Evolutionary conservation across 345 rosid species (phyloP).

Genomic region (Eucalyptus tenuipes): DNA sequence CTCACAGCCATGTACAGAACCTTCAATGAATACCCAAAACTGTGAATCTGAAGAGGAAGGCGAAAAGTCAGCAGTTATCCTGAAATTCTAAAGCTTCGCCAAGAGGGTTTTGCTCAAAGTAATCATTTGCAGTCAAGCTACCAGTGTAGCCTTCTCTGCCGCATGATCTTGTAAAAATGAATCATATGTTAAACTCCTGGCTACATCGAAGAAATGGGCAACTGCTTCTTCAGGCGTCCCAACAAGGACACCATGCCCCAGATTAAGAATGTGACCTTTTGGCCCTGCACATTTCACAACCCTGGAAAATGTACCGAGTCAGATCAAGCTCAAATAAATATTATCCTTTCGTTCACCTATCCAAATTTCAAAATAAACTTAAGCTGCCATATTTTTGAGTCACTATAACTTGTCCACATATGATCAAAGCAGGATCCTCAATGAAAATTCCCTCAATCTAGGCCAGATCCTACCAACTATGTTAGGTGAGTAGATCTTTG

Average conservation of each 20-base stretch:
- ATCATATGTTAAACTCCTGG: constrained; percentile 50
- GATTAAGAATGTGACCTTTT: constrained; percentile 78
- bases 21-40: not conserved
- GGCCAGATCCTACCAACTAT: not conserved
- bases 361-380: not conserved
- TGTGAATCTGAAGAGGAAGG: not conserved
- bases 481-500: not conserved
- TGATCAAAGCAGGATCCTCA: not conserved
- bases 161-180: constrained; percentile 21
- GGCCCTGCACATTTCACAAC: constrained; percentile 81
- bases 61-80: not conserved
- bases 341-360: not conserved
- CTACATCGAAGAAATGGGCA: constrained; percentile 79
- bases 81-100: not conserved
- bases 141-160: constrained; percentile 33
- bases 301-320: constrained; percentile 20
- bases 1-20: not conserved
- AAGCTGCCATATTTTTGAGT: not conserved
- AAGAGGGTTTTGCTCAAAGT: not conserved
- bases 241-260: constrained; percentile 88
- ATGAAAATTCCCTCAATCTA: not conserved
- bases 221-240: constrained; percentile 96
- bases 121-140: constrained; percentile 22
- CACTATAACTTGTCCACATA: not conserved
- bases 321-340: not conserved